Evolutionary conservation across 2,329 filamentous ascomycete genomes (phyloP), one percentile per base, ranked within the genome.

Genomic region (Fusarium torreyae): DNA sequence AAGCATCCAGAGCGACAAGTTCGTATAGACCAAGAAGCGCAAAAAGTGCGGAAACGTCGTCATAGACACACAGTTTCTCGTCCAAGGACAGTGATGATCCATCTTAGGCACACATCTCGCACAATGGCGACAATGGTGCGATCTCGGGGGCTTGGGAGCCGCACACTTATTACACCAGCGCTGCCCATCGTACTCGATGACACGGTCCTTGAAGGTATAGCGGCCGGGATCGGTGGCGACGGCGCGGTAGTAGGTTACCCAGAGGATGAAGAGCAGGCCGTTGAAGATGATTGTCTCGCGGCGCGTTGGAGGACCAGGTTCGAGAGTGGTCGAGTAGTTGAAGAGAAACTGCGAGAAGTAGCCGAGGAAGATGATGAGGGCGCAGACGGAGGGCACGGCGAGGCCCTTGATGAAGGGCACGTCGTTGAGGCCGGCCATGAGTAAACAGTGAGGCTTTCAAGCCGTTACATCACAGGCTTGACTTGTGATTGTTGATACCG

Each of bases 51-150:
- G 93, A 74, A 94, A 92, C 1, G 92, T 94, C 63, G 89, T 90
- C 78, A 94, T 87, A 14, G 92, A 94, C 54, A 96, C 92, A 81
- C 93, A 97, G 80, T 94, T 95, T 64, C 81, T 83, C 5, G 92
- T 95, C 93, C 93, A 96, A 4, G 93, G 92, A 76, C 93, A 96
- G 81, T 97, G 92, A 80, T 94, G 92, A 81, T 94, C 92, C 92
- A 94, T 94, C 80, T 89, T 91, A 38, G 91, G 91, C 49, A 94
- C 87, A 78, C 92, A 94, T 72, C 90, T 88, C 68, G 84, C 83
- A 81, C 93, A 97, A 71, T 88, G 87, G 67, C 89, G 90, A 81
- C 93, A 97, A 83, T 97, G 93, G 83, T 96, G 93, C 2, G 92
- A 88, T 68, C 93, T 85, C 1, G 91, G 89, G 3, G 93, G 92